phyloP scores from a whole-genome alignment of 495 filamentous ascomycete species.

The Articulospora tetracladia region DNA sequence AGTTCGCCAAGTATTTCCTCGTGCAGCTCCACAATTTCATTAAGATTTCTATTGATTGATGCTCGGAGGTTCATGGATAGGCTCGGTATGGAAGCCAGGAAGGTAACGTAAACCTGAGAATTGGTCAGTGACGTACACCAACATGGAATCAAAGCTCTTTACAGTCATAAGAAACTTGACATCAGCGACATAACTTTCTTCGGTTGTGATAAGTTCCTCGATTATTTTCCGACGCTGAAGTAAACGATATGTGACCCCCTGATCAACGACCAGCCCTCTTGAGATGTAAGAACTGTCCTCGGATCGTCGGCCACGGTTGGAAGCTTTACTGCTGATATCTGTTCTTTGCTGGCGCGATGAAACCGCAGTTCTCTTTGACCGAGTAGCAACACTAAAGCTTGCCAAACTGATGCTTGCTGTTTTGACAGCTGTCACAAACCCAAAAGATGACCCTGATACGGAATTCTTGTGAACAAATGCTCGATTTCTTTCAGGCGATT shows the following conservation, averaged over 20 bases:
- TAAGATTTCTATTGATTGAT: slow-evolving; percentile 62
- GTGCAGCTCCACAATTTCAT: slow-evolving; percentile 67
- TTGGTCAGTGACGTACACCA: slow-evolving; percentile 10
- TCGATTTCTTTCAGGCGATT: slow-evolving; percentile 35
- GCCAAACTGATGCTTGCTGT: slow-evolving; percentile 71
- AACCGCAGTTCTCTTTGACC: slow-evolving; percentile 51
- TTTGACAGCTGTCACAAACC: slow-evolving; percentile 69
- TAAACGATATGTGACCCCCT: slow-evolving; percentile 65
- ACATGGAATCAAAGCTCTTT: slow-evolving; percentile 26
- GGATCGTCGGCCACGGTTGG: slow-evolving; percentile 58
- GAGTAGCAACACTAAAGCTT: slow-evolving; percentile 59
- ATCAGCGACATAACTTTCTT: slow-evolving; percentile 85
- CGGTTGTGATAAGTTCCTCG: slow-evolving; percentile 79
- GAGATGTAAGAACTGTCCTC: slow-evolving; percentile 60
- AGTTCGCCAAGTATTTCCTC: slow-evolving; percentile 66
- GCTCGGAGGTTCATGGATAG: slow-evolving; percentile 50
- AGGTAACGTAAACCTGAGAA: slow-evolving; percentile 60
- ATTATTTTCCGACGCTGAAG: slow-evolving; percentile 72
- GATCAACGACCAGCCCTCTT: slow-evolving; percentile 55
- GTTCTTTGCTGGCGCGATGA: slow-evolving; percentile 53
- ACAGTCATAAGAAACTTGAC: slow-evolving; percentile 84
- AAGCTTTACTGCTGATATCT: slow-evolving; percentile 59
- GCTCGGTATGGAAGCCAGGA: slow-evolving; percentile 57
- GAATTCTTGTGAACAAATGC: slow-evolving; percentile 46
- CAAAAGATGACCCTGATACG: slow-evolving; percentile 68